phyloP scores from a whole-genome alignment of 129 eudicot species.

The Gnaphalium uliginosum region DNA sequence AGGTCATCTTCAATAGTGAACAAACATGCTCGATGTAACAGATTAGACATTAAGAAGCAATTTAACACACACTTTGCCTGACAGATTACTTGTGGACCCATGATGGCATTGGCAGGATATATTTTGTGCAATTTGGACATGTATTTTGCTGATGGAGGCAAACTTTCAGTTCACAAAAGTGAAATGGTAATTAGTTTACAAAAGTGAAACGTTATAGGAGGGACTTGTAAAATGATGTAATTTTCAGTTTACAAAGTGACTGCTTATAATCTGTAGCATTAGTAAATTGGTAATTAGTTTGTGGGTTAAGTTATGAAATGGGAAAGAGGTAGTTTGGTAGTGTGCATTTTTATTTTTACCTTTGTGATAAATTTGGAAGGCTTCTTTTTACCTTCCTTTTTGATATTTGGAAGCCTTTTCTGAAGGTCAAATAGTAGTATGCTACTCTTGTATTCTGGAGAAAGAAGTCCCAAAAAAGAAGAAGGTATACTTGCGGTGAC shows the following conservation, averaged over 20 bases:
- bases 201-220: conserved; percentile 16
- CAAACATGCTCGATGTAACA: too few relatives aligned
- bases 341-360: conserved; percentile 3
- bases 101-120: conserved; percentile 1
- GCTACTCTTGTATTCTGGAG: too few relatives aligned
- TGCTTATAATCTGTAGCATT: conserved; percentile 23
- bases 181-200: too few relatives aligned
- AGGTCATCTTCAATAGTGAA: too few relatives aligned
- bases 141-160: conserved; percentile 9
- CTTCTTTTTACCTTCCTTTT: too few relatives aligned
- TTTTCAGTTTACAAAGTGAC: conserved; percentile 19
- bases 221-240: conserved; percentile 12
- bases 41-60: too few relatives aligned
- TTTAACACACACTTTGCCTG: too few relatives aligned
- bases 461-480: too few relatives aligned
- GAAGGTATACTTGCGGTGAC: too few relatives aligned
- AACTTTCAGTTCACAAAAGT: background rate
- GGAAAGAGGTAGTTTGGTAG: conserved; percentile 25
- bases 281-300: conserved; percentile 22
- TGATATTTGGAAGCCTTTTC: too few relatives aligned
- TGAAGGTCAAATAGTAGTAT: too few relatives aligned
- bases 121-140: conserved; percentile 4
- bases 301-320: conserved; percentile 15
- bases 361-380: background rate
- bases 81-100: background rate